Base-by-base conservation (phyloP, 169 alveolate species). In the Plasmodium gaboni region DNA sequence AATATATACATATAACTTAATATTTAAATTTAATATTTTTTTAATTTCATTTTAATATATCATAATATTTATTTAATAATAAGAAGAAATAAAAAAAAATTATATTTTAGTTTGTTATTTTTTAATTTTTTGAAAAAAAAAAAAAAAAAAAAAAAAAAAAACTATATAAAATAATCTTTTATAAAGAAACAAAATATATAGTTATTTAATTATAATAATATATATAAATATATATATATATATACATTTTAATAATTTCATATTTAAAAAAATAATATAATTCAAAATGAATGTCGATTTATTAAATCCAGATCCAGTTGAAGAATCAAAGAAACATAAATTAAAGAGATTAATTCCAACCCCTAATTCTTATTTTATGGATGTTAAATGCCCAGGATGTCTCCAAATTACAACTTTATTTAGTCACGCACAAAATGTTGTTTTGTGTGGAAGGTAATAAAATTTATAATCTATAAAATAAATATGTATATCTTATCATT, bases 351-450 rank as follows among this genome's bases (percentile, higher is more conserved):
- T 98, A 78, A 97, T 98, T 50, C 99, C 98, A 91, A 94, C 96
- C 91, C 99, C 99, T 28, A 98, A 98, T 96, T 97, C 99, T 73
- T 98, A 94, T 95, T 98, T 98, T 97, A 97, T 98, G 99, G 99
- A 98, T 92, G 99, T 98, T 69, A 97, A 97, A 86, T 98, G 99
- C 96, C 98, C 99, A 65, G 98, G 98, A 2, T 98, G 99, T 95
- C 95, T 95, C 86, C 96, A 96, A 69, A 96, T 97, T 92, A 97
- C 99, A 51, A 97, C 99, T 28, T 97, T 98, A 83, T 98, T 97
- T 97, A 96, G 95, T 91, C 98, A 97, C 95, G 99, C 98, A 38
- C 98, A 95, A 96, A 97, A 98, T 91, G 98, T 96, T 48, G 98
- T 96, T 73, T 89, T 94, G 32, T 97, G 98, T 88, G 98, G 98